A percentile compares a stretch with the other conserved stretches of the same genome.
These are phyloP conservation scores for Liriodendron chinense DNA, from an alignment of 164 flowering plant genomes.

Conservation along the genomic window DNA sequence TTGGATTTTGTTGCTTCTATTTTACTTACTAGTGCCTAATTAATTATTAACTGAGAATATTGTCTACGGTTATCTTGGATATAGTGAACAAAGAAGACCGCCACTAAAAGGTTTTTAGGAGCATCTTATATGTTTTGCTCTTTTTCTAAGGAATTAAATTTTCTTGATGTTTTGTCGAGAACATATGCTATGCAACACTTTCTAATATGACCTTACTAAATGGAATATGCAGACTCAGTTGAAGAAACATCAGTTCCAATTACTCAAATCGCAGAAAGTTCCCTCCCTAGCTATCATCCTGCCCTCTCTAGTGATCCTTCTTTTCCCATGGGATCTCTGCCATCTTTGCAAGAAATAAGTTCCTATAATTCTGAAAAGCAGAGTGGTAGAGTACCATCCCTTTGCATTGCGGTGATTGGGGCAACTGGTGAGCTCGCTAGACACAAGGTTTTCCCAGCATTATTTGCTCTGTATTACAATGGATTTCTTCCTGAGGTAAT, in stretches of 20 bases:
- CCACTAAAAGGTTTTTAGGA: no score
- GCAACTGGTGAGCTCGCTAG: constrained; percentile 75
- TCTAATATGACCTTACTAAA: not conserved
- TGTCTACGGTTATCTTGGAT: no score
- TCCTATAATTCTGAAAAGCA: constrained; percentile 11
- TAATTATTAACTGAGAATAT: not conserved
- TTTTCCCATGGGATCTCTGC: constrained; percentile 15
- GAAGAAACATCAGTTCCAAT: constrained; percentile 10
- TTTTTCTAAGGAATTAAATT: no score
- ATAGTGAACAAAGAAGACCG: no score
- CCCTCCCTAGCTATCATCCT: constrained; percentile 10
- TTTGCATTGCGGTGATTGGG: constrained; percentile 67
- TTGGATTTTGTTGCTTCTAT: not conserved
- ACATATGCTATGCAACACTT: not conserved
- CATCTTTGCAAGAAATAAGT: constrained; percentile 17
- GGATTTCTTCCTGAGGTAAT: constrained; percentile 69
- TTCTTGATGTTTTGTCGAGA: no score
- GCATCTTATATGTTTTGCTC: no score
- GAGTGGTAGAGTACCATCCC: constrained; percentile 28
- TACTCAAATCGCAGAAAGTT: constrained; percentile 11
- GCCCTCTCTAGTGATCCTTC: constrained; percentile 12
- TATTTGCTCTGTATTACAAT: constrained; percentile 69
- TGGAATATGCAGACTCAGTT: constrained; percentile 11
- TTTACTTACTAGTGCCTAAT: not conserved
- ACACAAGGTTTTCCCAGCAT: constrained; percentile 69